Evolutionary conservation across 2,329 filamentous ascomycete genomes (phyloP), one percentile per base, ranked within the genome.

Genomic region (Magnaporthiopsis rhizophila): DNA sequence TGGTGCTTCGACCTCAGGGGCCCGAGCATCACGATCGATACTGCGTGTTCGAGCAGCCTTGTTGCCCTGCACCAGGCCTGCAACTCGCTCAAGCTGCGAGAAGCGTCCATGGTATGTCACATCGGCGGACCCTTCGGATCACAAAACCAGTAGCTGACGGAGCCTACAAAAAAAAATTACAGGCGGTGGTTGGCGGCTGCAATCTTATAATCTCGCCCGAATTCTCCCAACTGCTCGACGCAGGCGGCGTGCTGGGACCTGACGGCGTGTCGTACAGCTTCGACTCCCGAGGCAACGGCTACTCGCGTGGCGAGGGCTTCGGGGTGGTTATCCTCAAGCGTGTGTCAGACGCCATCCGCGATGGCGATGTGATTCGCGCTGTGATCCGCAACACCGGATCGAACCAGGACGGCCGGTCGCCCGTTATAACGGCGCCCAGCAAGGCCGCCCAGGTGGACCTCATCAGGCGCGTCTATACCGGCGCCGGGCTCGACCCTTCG

Each of bases 281-380:
- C 68, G 81, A 80, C 65, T 66, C 69, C 4, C 69, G 69, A 38
- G 81, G 77, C 3, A 75, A 79, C 64, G 83, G 83, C 0, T 85
- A 83, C 68, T 79, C 75, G 0, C 74, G 81, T 76, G 81, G 81
- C 8, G 84, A 87, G 63, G 83, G 83, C 0, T 73, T 84, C 21
- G 78, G 79, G 0, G 74, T 75, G 0, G 65, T 87, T 0, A 72
- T 86, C 0, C 67, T 88, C 0, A 87, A 87, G 69, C 74, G 72
- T 0, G 69, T 86, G 1, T 72, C 69, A 5, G 71, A 76, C 2
- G 85, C 85, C 0, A 65, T 86, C 6, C 71, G 62, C n/a, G 70
- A 78, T 66, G 74, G 75, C 2, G 72, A 79, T 61, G 72, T 73
- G 59, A 75, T 79, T 36, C 72, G 76, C 1, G 76, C 75, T 9